phyloP scores from a whole-genome alignment of 2,329 filamentous ascomycete species.

The Nannizzia gypsea region DNA sequence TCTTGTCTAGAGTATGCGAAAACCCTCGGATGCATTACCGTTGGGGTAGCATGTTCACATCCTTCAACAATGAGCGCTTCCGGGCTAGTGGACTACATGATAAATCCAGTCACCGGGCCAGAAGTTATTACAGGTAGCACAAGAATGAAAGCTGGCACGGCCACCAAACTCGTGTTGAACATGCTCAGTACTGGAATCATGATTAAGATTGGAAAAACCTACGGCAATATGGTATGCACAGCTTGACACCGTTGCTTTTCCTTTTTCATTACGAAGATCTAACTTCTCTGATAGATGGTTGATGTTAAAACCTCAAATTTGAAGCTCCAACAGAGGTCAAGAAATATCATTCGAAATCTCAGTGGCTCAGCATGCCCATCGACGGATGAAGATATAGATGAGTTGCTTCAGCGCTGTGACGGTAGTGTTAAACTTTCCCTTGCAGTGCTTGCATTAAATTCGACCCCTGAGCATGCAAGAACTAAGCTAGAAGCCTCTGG shows the following conservation, averaged over 20 bases:
- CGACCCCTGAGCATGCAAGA: constrained; percentile 19
- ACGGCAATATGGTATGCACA: constrained; percentile 29
- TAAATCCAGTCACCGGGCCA: constrained; percentile 31
- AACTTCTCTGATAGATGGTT: constrained; percentile 22
- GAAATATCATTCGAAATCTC: constrained; percentile 24
- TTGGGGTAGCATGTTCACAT: constrained; percentile 30
- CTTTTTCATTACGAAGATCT: neutral
- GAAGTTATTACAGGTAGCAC: constrained; percentile 39
- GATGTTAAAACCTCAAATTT: constrained; percentile 30
- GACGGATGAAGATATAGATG: constrained; percentile 21
- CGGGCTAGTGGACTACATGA: constrained; percentile 23
- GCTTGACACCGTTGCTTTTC: neutral
- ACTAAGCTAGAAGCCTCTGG: constrained; percentile 16
- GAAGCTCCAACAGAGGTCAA: constrained; percentile 27
- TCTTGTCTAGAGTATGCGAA: constrained; percentile 29
- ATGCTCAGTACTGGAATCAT: constrained; percentile 36
- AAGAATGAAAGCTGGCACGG: constrained; percentile 36
- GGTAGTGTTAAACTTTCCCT: constrained; percentile 27
- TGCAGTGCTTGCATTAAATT: constrained; percentile 19
- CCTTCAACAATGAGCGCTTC: constrained; percentile 24
- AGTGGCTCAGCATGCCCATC: constrained; percentile 14
- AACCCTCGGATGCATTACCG: constrained; percentile 25
- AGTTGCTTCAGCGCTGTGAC: constrained; percentile 19
- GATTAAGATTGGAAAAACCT: constrained; percentile 34
- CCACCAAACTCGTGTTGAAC: constrained; percentile 36